Evolutionary conservation across 2,329 filamentous ascomycete genomes (phyloP).

Genomic region (Aspergillus versicolor): DNA sequence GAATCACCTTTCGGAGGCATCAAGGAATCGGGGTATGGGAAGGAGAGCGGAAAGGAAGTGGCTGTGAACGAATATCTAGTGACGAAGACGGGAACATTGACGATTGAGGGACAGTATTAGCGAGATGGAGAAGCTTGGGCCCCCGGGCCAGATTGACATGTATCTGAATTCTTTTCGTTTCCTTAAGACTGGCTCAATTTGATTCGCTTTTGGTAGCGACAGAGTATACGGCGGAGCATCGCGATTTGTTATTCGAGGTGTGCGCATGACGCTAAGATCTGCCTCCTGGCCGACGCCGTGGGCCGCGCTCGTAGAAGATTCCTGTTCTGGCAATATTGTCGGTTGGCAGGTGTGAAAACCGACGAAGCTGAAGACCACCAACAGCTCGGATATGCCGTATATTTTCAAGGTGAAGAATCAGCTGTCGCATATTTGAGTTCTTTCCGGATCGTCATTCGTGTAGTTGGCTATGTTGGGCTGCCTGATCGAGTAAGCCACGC

Average conservation of each 20-base stretch:
- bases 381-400: not conserved
- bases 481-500: conserved; percentile 18
- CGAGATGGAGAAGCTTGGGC: not conserved
- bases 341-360: not conserved
- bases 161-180: not conserved
- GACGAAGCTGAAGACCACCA: not conserved
- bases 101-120: conserved; percentile 55
- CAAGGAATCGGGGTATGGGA: conserved; percentile 67
- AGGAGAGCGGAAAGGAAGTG: conserved; percentile 66
- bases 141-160: not conserved
- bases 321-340: not conserved
- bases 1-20: conserved; percentile 68
- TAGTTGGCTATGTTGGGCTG: not conserved
- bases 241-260: not conserved
- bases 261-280: conserved; percentile 10
- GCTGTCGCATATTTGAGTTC: not conserved
- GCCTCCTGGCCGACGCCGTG: not conserved
- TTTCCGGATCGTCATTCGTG: not conserved
- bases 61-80: conserved; percentile 63
- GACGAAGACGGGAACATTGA: conserved; percentile 65
- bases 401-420: not conserved
- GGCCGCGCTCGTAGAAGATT: conserved; percentile 5
- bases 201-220: not conserved
- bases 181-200: not conserved
- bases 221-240: not conserved